A percentile compares a stretch with the other conserved stretches of the same genome.
Evolutionary conservation across 1,284 basidiomycete species (phyloP).

Genomic region (Tetrapyrgos nigripes): DNA sequence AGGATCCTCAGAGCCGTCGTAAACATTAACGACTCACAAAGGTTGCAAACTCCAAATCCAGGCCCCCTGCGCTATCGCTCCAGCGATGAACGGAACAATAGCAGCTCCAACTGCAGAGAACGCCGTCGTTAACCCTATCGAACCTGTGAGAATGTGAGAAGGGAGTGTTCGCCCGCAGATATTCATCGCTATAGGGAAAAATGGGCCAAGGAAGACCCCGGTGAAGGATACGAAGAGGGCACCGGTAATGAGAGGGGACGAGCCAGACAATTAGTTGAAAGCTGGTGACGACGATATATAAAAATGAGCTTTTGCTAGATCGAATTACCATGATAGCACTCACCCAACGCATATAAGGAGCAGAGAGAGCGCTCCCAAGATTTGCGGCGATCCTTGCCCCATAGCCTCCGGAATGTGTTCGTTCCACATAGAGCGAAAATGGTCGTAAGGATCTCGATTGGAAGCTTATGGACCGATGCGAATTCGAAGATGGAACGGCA

Average conservation of each 20-base stretch:
- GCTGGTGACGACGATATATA: slow-evolving; percentile 28
- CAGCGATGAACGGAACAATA: slow-evolving; percentile 61
- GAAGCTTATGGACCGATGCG: too few relatives aligned
- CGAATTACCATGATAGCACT: slow-evolving; percentile 17
- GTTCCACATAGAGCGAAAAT: too few relatives aligned
- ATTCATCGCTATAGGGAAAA: slow-evolving; percentile 59
- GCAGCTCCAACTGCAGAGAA: slow-evolving; percentile 61
- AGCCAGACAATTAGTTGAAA: slow-evolving; percentile 60
- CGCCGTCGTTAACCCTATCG: slow-evolving; percentile 62
- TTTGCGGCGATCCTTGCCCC: too few relatives aligned
- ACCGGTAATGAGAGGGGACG: slow-evolving; percentile 55
- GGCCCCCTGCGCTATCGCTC: slow-evolving; percentile 52
- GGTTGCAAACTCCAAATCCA: slow-evolving; percentile 63
- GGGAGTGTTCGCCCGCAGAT: slow-evolving; percentile 51
- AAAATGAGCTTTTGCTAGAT: neutral
- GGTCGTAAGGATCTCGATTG: too few relatives aligned
- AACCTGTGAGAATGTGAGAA: slow-evolving; percentile 52
- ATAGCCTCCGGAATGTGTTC: too few relatives aligned
- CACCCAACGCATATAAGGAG: slow-evolving; percentile 50
- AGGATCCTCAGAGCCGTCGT: too few relatives aligned
- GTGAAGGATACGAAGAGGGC: slow-evolving; percentile 58
- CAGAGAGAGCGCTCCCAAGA: too few relatives aligned
- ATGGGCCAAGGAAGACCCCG: slow-evolving; percentile 54
- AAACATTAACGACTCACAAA: slow-evolving; percentile 49
- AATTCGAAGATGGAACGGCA: too few relatives aligned